Evolutionary conservation across 2,329 filamentous ascomycete genomes (phyloP), one percentile per base, ranked within the genome.

Genomic region (Raffaelea deltoideospora): DNA sequence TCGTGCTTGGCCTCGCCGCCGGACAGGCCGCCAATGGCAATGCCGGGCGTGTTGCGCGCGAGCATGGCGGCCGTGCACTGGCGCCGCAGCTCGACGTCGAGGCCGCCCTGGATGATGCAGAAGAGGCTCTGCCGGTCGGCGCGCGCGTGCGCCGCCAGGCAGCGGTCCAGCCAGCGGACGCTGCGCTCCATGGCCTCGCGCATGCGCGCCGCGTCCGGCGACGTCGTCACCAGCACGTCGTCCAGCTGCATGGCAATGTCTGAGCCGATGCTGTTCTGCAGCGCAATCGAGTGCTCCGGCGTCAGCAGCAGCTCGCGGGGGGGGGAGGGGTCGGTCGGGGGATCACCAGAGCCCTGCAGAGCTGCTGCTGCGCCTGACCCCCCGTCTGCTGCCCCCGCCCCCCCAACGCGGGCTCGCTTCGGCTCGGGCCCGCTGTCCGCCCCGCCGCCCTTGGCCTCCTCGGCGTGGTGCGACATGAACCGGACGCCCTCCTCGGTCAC

Each of bases 181-280:
- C 85, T 94, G 38, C 90, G 79, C 51, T 90, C 72, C 87, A 95
- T 96, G 34, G 90, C 90, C 57, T 94, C 85, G 43, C 79, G 74
- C 74, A 98, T 96, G 37, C 92, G 79, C 17, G 65, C 77, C 38
- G 73, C 65, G 56, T 98, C 90, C 0, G 88, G 88, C 0, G 86
- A 95, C 0, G 90, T 98, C 0, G 90, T 96, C 22, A 86, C 88
- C 35, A 98, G 80, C 13, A 98, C 92, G 57, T 98, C 92, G 64
- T 98, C 90, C 4, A 98, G 76, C 59, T 98, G 92, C 92, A 98
- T 98, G 47, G 96, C 95, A 48, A 98, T 96, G 59, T 98, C 90
- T 44, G 85, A 93, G 45, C 90, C 90, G 50, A 98, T 98, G 37
- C 80, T 88, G 58, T 98, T 96, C 55, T 98, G 90, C 4, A 98